Evolutionary conservation across 331 rosid genomes (phyloP), one percentile per base, ranked within the genome.

Genomic region (Acacia pycnantha): DNA sequence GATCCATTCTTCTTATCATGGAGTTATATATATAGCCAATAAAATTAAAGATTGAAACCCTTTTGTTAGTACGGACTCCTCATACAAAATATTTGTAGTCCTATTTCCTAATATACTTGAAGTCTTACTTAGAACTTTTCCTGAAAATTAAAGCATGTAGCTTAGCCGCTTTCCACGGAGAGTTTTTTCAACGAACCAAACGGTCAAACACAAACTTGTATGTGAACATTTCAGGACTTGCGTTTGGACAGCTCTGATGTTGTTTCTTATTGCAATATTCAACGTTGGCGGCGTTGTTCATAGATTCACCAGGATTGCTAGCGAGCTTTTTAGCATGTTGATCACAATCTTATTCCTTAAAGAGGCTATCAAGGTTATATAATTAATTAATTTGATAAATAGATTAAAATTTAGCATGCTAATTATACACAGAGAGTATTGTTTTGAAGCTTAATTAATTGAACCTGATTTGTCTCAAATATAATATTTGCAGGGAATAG

Each of bases 261-360:
- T 95, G 69, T 82, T 95, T 71, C 87, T 95, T 61, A 84, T 93
- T 11, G 97, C 94, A 43, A 85, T 90, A 56, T 88, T 94, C 92
- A 93, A 93, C 83, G 97, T 89, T 48, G 92, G 91, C 70, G 73
- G 76, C 19, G 66, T 91, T 19, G 90, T 91, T 88, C 93, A 83
- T 22, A 89, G 85, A 77, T 95, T 95, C 82, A 95, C 98, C 1
- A 90, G 98, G 86, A 84, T 93, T 70, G 95, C 98, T 0, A 97
- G 94, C 4, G 97, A 93, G 81, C 89, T 93, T 78, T 95, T 95
- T 40, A 94, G 94, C 82, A 93, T 90, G 94, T 77, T 95, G 88
- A 93, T 93, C 62, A 44, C 93, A 11, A 89, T 90, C 77, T 80
- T 95, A 74, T 95, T 95, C 89, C 73, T 95, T 85, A 97, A 93